Base-by-base conservation (phyloP, 352 stramenopile genomes). In the Peronospora destructor region DNA sequence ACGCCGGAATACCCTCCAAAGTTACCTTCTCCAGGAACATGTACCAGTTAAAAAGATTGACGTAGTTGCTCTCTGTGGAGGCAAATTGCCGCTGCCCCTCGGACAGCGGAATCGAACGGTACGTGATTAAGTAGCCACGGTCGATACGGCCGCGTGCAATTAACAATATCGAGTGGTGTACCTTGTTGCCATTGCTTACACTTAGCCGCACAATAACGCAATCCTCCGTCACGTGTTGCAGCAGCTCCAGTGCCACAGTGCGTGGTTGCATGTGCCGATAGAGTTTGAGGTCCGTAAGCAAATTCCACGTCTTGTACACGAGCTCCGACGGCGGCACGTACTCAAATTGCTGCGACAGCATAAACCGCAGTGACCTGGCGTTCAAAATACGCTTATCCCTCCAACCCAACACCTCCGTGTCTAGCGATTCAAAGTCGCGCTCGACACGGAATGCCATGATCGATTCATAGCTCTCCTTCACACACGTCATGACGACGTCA, bases 21-120 rank as follows among this genome's bases (percentile, higher is more conserved):
- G 44, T 62, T 30, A 38, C 16, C 40, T 56, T 50, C 30, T 87
- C 73, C 38, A 85, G 59, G 47, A 87, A 85, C 60, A 81, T 84
- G 59, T 84, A 87, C 76, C 76, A 87, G 56, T 82, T 84, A 53
- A 83, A 80, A 32, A 85, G 70, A 40, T 67, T 66, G 36, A 83
- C 68, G 53, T 78, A 75, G 52, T 73, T 67, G 37, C 64, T 75
- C 46, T 87, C 76, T 11, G 35, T 54, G 21, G 71, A 53, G 11
- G 67, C 59, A 49, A 84, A 85, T 32, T 61, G 45, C 7, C 53
- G 53, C 39, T 81, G 65, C 13, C 56, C 71, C 7, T 56, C 36
- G 7, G 72, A 62, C 36, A 87, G 46, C 34, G 76, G 76, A 16
- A 87, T 71, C 1, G 76, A 80, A 9, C 76, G 74, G 53, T 82